These are phyloP conservation scores for Coemansia guatemalensis DNA, from an alignment of 192 early-diverging fungal species.

Conservation along the genomic window DNA sequence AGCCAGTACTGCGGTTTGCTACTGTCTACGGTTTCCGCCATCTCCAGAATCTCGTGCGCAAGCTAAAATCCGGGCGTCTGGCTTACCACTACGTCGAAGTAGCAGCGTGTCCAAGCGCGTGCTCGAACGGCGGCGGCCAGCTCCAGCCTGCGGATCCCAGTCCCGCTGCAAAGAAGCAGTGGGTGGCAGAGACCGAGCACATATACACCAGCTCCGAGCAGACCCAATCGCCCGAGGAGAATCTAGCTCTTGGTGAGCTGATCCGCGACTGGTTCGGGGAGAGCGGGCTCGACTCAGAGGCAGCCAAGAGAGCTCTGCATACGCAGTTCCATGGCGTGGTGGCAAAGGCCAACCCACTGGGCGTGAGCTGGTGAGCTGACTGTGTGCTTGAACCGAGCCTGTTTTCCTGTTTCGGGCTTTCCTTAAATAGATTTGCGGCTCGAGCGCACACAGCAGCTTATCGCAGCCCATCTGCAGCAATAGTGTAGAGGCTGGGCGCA, in stretches of 20 bases:
- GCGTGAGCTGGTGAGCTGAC: slow-evolving; percentile 76
- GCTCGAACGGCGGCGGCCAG: slow-evolving; percentile 98
- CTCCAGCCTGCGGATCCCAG: slow-evolving; percentile 59
- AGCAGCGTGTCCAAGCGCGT: slow-evolving; percentile 96
- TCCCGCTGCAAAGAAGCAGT: slow-evolving; percentile 66
- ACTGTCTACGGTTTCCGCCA: slow-evolving; percentile 94
- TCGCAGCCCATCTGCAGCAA: too few relatives aligned
- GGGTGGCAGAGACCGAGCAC: slow-evolving; percentile 68
- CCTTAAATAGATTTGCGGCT: too few relatives aligned
- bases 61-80: slow-evolving; percentile 76
- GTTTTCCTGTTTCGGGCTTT: too few relatives aligned
- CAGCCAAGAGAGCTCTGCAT: slow-evolving; percentile 63
- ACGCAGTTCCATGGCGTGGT: slow-evolving; percentile 87
- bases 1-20: slow-evolving; percentile 76
- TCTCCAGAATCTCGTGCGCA: slow-evolving; percentile 97
- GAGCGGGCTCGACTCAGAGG: slow-evolving; percentile 59
- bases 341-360: slow-evolving; percentile 70
- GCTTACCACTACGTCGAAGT: slow-evolving; percentile 93
- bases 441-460: too few relatives aligned
- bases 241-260: slow-evolving; percentile 55
- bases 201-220: slow-evolving; percentile 60
- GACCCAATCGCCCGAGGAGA: slow-evolving; percentile 67
- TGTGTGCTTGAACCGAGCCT: background rate
- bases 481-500: too few relatives aligned
- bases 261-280: slow-evolving; percentile 83